Percentiles rank a stretch among this genome's conserved stretches.
These are phyloP conservation scores for Exophiala sp. DNA, from an alignment of 2,329 filamentous ascomycete genomes.

Conservation along the genomic window DNA sequence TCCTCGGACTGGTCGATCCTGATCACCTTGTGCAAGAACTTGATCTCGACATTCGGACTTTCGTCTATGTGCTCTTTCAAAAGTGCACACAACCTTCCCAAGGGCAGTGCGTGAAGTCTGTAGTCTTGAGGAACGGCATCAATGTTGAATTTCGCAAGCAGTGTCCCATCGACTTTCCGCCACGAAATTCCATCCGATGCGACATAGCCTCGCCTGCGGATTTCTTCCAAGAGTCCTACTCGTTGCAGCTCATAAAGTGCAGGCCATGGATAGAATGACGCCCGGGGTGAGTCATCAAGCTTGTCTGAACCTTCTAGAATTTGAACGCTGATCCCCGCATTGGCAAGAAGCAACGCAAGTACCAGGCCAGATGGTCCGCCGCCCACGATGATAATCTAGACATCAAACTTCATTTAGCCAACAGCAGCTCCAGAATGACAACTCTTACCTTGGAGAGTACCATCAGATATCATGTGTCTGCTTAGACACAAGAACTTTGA, in stretches of 20 bases:
- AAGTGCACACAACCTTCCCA: background rate
- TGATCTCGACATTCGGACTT: background rate
- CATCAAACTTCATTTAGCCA: too few species aligned
- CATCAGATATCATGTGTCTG: too few species aligned
- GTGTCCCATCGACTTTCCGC: constrained; percentile 39
- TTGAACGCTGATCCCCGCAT: constrained; percentile 31
- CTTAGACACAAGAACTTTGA: too few species aligned
- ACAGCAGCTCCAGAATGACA: too few species aligned
- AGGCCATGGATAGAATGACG: constrained; percentile 59
- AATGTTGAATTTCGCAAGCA: constrained; percentile 29
- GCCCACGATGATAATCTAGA: constrained; percentile 27
- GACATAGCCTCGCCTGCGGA: constrained; percentile 41
- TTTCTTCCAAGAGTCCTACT: constrained; percentile 58
- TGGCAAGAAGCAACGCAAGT: constrained; percentile 31
- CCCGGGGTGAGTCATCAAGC: constrained; percentile 59
- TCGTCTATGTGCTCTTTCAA: background rate
- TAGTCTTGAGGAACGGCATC: constrained; percentile 3
- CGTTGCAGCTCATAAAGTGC: constrained; percentile 56
- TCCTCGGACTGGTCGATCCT: constrained; percentile 19
- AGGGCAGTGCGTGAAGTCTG: background rate
- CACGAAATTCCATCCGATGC: constrained; percentile 41
- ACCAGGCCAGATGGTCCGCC: constrained; percentile 33
- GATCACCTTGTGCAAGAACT: constrained; percentile 34
- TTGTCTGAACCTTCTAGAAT: constrained; percentile 52
- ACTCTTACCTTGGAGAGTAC: too few species aligned